These are phyloP conservation scores for Saksenaea oblongispora DNA, from an alignment of 371 early-diverging fungal species.

Conservation along the genomic window DNA sequence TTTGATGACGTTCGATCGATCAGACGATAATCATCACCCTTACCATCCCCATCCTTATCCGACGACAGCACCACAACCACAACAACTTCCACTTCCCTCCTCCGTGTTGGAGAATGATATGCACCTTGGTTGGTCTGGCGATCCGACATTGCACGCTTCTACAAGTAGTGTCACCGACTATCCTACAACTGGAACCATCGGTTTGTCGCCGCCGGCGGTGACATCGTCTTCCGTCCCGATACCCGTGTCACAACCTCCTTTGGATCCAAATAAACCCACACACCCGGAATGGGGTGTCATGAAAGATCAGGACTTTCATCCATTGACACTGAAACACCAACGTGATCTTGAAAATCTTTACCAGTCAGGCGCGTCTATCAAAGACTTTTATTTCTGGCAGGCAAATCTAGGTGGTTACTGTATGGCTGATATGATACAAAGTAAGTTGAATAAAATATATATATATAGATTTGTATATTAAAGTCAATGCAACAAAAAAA, in stretches of 20 bases:
- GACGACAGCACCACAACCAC: constrained; percentile 1
- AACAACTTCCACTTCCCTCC: constrained; percentile 3
- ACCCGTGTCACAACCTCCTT: not conserved
- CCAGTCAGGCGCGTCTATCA: constrained; percentile 25
- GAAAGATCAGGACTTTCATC: constrained; percentile 48
- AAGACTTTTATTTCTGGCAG: constrained; percentile 55
- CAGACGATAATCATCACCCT: constrained; percentile 9
- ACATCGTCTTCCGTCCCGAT: not conserved
- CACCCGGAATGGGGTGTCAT: constrained; percentile 55
- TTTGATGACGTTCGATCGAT: constrained; percentile 7
- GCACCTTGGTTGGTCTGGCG: not conserved
- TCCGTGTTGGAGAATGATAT: not conserved
- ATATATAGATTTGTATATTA: not conserved
- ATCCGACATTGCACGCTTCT: not conserved
- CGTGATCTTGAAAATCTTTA: constrained; percentile 42
- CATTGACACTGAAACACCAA: constrained; percentile 45
- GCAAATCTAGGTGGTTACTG: constrained; percentile 53
- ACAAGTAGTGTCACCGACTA: not conserved
- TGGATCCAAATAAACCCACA: constrained; percentile 16
- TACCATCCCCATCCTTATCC: constrained; percentile 8
- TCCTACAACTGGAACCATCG: not conserved
- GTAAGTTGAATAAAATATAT: constrained; percentile 16
- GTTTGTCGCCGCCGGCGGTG: constrained; percentile 12
- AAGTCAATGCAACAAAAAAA: not conserved
- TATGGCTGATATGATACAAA: constrained; percentile 52